Conservation (phyloP, 176 grass and related monocot genomes). For the Zea mays region DNA sequence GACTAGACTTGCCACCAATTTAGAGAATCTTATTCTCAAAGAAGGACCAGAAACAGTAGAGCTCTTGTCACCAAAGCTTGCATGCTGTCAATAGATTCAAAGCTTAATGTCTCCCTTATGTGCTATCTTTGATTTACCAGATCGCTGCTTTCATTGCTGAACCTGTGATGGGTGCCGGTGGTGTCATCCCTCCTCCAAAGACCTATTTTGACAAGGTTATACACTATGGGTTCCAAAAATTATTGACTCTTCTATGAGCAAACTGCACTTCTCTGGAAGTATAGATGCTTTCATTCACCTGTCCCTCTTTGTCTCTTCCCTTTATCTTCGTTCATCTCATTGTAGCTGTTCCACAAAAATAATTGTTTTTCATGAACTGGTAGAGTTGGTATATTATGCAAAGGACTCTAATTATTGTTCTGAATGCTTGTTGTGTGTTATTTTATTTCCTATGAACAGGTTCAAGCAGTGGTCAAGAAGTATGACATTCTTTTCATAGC, state of each 20-base stretch:
- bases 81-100: constrained; percentile 14
- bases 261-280: neutral
- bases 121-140: constrained; percentile 38
- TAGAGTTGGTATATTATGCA: neutral
- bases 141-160: constrained; percentile 95
- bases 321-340: neutral
- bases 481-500: constrained; percentile 97
- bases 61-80: constrained; percentile 34
- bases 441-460: constrained; percentile 44
- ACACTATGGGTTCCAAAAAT: constrained; percentile 17
- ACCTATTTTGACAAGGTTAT: constrained; percentile 96
- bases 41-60: constrained; percentile 96
- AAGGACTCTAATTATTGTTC: neutral
- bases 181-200: constrained; percentile 91
- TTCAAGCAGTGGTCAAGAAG: constrained; percentile 89
- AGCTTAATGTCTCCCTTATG: constrained; percentile 19
- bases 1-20: constrained; percentile 81
- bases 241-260: constrained; percentile 17
- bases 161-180: constrained; percentile 96
- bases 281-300: neutral
- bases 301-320: neutral
- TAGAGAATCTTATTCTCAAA: constrained; percentile 95
- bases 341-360: constrained; percentile 13
- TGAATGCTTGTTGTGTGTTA: constrained; percentile 3
- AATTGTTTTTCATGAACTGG: neutral